Evolutionary conservation across 208 protist species (phyloP), one percentile per base, ranked within the genome.

Genomic region (Trypanosoma boissoni): DNA sequence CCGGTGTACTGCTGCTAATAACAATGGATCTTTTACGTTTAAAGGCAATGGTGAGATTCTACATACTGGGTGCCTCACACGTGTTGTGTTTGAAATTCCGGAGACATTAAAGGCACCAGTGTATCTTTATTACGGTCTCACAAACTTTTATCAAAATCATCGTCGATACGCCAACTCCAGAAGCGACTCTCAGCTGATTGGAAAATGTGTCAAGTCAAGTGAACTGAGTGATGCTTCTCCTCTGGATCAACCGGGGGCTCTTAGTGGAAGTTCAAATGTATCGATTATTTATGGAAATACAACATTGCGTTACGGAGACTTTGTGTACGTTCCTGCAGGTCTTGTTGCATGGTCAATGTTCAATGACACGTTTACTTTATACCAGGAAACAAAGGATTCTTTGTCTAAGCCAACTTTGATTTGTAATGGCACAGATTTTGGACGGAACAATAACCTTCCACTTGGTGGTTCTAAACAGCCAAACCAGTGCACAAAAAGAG

Each of bases 131-230:
- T 99, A 99, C 72, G 81, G 92, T 26, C 76, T 99, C 4, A 95
- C 91, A 1, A 97, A 98, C 45, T 99, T 98, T 68, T 99, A 98
- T 75, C 98, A 99, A 72, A 99, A 99, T 74, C 98, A 99, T 65
- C 76, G 98, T 9, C 72, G 92, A 20, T 99, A 98, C 76, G 78
- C 75, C 3, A 79, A 83, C 36, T 94, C 84, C 8, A 67, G 80
- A 46, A 86, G 64, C 27, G 81, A 91, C 54, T 44, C 48, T 8
- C 92, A 97, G 69, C 74, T 97, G 26, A 46, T 69, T 2, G 92
- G 92, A 1, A 26, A 56, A 36, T 23, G 20, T 21, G 58, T 78
- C n/a, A 24, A 44, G 3, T 23, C 10, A 0, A 32, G 60, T 18
- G 3, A 74, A 31, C 36, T 86, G 2, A 52, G 52, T 12, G 79